phyloP scores from a whole-genome alignment of 225 moss, liverwort and hornwort species.

The Straminergon stramineum region DNA sequence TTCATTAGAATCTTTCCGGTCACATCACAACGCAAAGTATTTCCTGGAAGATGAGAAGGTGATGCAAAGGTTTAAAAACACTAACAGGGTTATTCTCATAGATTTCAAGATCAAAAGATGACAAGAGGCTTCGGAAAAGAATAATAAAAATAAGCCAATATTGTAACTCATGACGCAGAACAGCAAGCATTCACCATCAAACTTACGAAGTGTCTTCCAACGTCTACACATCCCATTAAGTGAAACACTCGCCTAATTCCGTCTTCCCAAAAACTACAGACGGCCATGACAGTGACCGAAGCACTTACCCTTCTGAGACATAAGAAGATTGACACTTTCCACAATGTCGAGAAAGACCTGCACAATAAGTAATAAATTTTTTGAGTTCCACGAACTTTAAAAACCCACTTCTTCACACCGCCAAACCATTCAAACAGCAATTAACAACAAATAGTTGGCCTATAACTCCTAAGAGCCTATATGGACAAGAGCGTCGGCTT shows the following conservation, averaged over 20 bases:
- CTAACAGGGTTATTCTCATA: not conserved
- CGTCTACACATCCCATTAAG: not conserved
- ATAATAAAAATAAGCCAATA: not conserved
- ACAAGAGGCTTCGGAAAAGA: not conserved
- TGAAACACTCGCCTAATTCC: not conserved
- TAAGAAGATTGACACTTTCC: slow-evolving; percentile 63
- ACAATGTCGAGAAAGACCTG: slow-evolving; percentile 71
- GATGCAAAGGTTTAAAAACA: not conserved
- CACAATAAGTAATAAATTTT: not conserved
- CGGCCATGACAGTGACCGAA: not conserved
- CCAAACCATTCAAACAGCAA: not conserved
- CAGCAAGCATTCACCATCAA: not conserved
- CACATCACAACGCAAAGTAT: slow-evolving; percentile 56
- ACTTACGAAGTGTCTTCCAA: not conserved
- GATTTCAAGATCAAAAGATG: not conserved
- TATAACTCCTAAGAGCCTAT: not conserved
- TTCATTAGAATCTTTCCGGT: slow-evolving; percentile 67
- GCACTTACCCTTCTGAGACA: slow-evolving; percentile 61
- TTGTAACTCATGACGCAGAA: not conserved
- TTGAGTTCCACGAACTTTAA: not conserved
- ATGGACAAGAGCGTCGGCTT: not conserved
- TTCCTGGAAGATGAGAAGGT: slow-evolving; percentile 20
- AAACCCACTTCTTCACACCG: not conserved
- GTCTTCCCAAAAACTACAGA: not conserved
- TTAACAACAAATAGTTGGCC: not conserved